Conservation (phyloP, 176 grass and related monocot species). For the Phoenix roebelenii region DNA sequence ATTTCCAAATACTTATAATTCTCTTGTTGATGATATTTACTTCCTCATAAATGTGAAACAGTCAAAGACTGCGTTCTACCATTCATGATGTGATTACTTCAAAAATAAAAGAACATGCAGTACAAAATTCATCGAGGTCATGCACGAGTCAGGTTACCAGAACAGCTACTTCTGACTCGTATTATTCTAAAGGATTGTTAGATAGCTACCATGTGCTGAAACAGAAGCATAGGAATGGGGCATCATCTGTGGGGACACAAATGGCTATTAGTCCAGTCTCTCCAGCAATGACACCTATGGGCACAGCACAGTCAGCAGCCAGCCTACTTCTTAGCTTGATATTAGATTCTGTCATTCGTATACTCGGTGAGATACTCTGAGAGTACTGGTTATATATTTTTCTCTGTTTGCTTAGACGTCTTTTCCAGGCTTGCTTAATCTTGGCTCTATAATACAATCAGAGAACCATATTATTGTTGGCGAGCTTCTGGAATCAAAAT, state of each 20-base stretch:
- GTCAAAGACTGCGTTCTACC: constrained; percentile 76
- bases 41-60: constrained; percentile 24
- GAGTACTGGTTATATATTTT: background rate
- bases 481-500: constrained; percentile 87
- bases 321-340: constrained; percentile 64
- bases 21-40: background rate
- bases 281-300: constrained; percentile 65
- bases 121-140: constrained; percentile 33
- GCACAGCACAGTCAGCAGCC: constrained; percentile 56
- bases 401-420: background rate
- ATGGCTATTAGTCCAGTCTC: constrained; percentile 76
- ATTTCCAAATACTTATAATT: background rate
- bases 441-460: constrained; percentile 21
- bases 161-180: constrained; percentile 21
- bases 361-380: constrained; percentile 59
- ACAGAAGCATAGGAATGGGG: constrained; percentile 56
- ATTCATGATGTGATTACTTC: constrained; percentile 82
- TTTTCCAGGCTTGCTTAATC: background rate
- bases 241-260: constrained; percentile 43
- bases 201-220: constrained; percentile 40
- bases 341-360: constrained; percentile 60
- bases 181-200: constrained; percentile 36
- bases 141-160: constrained; percentile 34
- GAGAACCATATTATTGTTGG: constrained; percentile 93
- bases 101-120: constrained; percentile 60